These are phyloP conservation scores for Talaromyces marneffei DNA, from an alignment of 2,329 filamentous ascomycete species.

Conservation along the genomic window DNA sequence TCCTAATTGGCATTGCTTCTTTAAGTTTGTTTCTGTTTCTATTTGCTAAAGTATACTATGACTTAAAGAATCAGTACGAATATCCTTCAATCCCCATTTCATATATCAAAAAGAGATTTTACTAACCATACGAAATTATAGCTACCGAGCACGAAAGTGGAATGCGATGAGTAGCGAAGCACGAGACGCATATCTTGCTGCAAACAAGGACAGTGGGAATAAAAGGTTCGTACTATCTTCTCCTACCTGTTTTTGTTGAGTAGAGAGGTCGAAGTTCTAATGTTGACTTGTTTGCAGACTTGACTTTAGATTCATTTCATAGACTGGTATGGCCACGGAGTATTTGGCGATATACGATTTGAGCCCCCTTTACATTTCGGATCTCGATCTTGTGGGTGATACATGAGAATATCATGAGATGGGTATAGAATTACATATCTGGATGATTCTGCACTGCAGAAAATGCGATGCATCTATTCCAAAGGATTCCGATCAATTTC, in stretches of 20 bases:
- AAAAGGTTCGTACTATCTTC: conserved; percentile 33
- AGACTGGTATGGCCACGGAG: background rate
- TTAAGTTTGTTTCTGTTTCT: conserved; percentile 49
- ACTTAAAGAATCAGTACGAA: conserved; percentile 36
- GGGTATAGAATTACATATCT: background rate
- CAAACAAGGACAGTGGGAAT: conserved; percentile 37
- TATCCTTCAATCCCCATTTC: background rate
- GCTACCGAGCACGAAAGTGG: conserved; percentile 33
- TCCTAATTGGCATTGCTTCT: conserved; percentile 49
- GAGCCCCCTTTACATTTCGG: background rate
- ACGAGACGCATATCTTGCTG: conserved; percentile 32
- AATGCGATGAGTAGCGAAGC: conserved; percentile 37
- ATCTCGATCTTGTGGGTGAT: background rate
- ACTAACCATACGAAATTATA: conserved; percentile 14
- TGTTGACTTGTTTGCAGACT: conserved; percentile 21
- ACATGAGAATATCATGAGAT: background rate
- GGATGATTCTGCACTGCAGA: background rate
- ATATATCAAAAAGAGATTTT: conserved; percentile 8
- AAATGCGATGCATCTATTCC: background rate
- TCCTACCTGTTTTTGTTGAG: background rate
- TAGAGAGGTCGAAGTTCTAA: background rate
- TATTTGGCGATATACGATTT: background rate
- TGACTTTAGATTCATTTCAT: conserved; percentile 32
- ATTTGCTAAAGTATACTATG: conserved; percentile 36
- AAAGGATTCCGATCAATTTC: background rate